Base-by-base conservation (phyloP, 768 basidiomycete species). In the Lactarius trivialis region DNA sequence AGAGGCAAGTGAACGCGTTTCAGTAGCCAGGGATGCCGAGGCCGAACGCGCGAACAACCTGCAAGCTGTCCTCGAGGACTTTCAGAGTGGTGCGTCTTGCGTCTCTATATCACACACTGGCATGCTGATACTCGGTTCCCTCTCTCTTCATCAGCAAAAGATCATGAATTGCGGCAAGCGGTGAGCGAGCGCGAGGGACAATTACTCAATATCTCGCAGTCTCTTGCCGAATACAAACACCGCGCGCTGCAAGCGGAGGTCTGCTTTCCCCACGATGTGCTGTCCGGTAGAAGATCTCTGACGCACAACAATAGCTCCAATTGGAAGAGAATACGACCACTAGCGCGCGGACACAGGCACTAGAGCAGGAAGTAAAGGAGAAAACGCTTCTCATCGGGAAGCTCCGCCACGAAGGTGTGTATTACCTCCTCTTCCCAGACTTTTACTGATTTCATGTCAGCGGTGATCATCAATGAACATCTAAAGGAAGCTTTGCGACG, bases 401-500 rank as follows among this genome's bases (percentile, higher is more conserved):
- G 73, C 79, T 98, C 60, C 83, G 95, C 52, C 96, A 98, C 69
- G 96, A 99, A 82, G 85, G 95, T 94, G 65, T 36, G 77, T 72
- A 41, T 17, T 6, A 9, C n/a, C 1, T 4, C 45, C 7, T 56
- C n/a, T 50, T 55, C 32, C 36, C 39, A 12, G 48, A 19, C 34
- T 56, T 50, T 34, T 34, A 41, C 28, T 55, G 48, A 30, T 28
- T n/a, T 36, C 24, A 24, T 65, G 7, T 14, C 66, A 96, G 96
- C 89, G 55, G 93, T 99, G 15, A 96, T 98, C 62, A 86, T 95
- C 71, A 98, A 98, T 67, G 97, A 98, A 71, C 97, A 99, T 70
- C 79, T 99, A 12, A 97, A 94, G 69, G 96, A 98, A 74, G 97
- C 97, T 3, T 82, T 99, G n/a, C 91, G 96, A 14, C 87, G 97